phyloP scores from a whole-genome alignment of 2,329 filamentous ascomycete genomes.

The Cadophora luteo-olivacea region DNA sequence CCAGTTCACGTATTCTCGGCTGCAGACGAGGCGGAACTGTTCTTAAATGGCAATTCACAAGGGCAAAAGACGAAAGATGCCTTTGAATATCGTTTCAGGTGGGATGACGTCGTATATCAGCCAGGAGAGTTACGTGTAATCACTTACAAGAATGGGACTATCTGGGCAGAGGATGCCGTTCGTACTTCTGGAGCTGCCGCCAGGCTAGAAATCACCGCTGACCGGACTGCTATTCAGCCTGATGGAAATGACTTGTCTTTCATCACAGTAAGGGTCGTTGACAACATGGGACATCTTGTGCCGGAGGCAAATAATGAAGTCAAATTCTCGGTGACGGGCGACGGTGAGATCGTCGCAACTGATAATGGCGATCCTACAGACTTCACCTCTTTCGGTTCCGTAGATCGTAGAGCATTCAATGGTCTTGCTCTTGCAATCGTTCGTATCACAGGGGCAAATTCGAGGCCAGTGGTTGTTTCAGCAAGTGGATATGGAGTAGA shows the following conservation, averaged over 20 bases:
- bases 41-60: constrained; percentile 56
- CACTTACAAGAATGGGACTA: constrained; percentile 53
- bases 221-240: too few species aligned
- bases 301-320: constrained; percentile 51
- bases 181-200: constrained; percentile 44
- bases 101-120: constrained; percentile 57
- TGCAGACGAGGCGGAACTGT: constrained; percentile 60
- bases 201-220: too few species aligned
- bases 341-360: constrained; percentile 55
- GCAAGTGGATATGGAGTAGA: too few species aligned
- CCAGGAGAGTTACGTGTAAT: constrained; percentile 55
- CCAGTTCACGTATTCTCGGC: constrained; percentile 61
- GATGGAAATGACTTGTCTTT: too few species aligned
- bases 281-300: constrained; percentile 52
- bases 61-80: constrained; percentile 47
- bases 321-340: constrained; percentile 52
- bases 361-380: constrained; percentile 59
- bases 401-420: too few species aligned
- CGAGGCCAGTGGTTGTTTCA: too few species aligned
- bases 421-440: too few species aligned
- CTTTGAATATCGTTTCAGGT: constrained; percentile 56
- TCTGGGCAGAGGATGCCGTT: constrained; percentile 53
- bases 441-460: too few species aligned
- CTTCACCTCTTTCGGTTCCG: constrained; percentile 47
- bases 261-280: constrained; percentile 44